phyloP scores from a whole-genome alignment of 1,139 yeast genomes.

The Debaryomyces sp. region DNA sequence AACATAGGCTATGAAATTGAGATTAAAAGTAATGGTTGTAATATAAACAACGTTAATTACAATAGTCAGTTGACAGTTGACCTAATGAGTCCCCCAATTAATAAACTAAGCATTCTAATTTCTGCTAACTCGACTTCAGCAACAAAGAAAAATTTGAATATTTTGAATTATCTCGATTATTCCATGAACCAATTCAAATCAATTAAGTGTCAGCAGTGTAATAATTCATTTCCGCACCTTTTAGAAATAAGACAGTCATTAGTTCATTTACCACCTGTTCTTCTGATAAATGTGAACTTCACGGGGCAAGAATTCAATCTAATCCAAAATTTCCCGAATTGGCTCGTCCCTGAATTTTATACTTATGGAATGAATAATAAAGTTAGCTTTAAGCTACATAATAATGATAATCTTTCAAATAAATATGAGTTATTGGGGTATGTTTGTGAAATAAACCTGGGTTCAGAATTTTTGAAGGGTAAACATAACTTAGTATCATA shows the following conservation, averaged over 20 bases:
- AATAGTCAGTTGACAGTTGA: conserved; percentile 42
- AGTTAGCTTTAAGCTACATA: conserved; percentile 36
- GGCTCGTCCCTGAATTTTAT: conserved; percentile 66
- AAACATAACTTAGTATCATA: conserved; percentile 63
- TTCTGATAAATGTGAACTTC: conserved; percentile 63
- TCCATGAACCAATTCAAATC: conserved; percentile 57
- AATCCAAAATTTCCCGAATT: conserved; percentile 43
- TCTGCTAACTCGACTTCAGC: conserved; percentile 12
- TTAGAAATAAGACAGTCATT: conserved; percentile 53
- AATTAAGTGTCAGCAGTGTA: conserved; percentile 36
- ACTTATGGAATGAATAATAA: conserved; percentile 28
- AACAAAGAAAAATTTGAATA: conserved; percentile 17
- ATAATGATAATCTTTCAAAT: conserved; percentile 15
- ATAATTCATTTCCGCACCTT: conserved; percentile 38
- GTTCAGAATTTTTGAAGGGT: conserved; percentile 48
- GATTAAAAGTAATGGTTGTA: conserved; percentile 39
- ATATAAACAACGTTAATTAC: conserved; percentile 30
- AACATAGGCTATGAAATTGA: conserved; percentile 42
- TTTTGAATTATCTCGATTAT: conserved; percentile 59
- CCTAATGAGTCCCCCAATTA: conserved; percentile 35
- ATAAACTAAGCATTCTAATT: conserved; percentile 28
- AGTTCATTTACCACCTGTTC: conserved; percentile 60
- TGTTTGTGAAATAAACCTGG: conserved; percentile 68
- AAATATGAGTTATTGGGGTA: conserved; percentile 66
- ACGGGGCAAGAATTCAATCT: conserved; percentile 49